A percentile compares a stretch with the other conserved stretches of the same genome.
Evolutionary conservation across 2,329 filamentous ascomycete species (phyloP).

Genomic region (Aphanoascus verrucosus): DNA sequence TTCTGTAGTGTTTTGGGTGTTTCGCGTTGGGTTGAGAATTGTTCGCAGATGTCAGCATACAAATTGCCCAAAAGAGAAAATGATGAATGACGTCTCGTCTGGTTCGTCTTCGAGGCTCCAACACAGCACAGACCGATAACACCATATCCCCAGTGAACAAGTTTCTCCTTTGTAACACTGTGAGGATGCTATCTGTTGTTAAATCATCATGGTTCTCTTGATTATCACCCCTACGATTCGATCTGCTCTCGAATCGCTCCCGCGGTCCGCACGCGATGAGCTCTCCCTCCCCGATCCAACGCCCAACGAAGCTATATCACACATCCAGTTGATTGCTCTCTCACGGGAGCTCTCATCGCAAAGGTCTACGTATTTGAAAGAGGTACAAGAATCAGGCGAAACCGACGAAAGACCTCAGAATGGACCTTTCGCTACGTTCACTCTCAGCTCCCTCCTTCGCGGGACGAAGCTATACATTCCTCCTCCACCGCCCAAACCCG

Average conservation of each 20-base stretch:
- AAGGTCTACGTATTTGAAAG: neutral
- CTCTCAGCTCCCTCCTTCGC: conserved; percentile 59
- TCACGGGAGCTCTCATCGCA: conserved; percentile 22
- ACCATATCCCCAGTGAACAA: too few species aligned
- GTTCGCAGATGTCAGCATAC: neutral
- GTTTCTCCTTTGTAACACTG: too few species aligned
- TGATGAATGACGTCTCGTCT: too few species aligned
- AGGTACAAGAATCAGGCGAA: conserved; percentile 21
- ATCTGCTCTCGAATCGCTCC: conserved; percentile 29
- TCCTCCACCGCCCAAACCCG: conserved; percentile 68
- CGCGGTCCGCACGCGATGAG: conserved; percentile 23
- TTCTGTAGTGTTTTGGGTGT: too few species aligned
- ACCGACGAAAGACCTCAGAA: neutral
- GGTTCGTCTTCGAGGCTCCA: too few species aligned
- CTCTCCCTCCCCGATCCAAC: conserved; percentile 28
- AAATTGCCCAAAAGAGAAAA: neutral
- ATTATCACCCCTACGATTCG: conserved; percentile 32
- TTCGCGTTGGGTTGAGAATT: neutral
- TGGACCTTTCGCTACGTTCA: conserved; percentile 26
- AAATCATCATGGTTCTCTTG: conserved; percentile 36
- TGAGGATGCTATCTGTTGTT: neutral
- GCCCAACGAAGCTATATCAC: conserved; percentile 31
- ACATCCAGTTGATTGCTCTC: conserved; percentile 32
- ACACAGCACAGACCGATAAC: too few species aligned
- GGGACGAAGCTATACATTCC: conserved; percentile 63